A percentile compares a stretch with the other conserved stretches of the same genome.
These are phyloP conservation scores for Cladophialophora exuberans DNA, from an alignment of 2,329 filamentous ascomycete genomes.

Conservation along the genomic window DNA sequence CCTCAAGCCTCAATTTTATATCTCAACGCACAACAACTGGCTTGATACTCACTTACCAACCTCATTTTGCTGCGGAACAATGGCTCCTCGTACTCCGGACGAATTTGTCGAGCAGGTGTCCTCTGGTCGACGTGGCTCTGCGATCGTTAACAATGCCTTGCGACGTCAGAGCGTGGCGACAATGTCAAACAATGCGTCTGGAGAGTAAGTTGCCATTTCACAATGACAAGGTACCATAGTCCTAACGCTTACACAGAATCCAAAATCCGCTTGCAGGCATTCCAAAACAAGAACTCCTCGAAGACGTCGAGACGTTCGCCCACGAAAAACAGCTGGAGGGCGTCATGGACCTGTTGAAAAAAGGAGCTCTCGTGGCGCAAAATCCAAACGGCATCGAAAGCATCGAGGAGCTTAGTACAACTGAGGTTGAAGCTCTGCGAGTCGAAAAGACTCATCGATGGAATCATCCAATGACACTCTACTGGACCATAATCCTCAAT, in stretches of 20 bases:
- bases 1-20: too few relatives aligned
- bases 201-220: too few relatives aligned
- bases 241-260: slow-evolving; percentile 31
- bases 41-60: too few relatives aligned
- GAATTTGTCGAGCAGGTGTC: too few relatives aligned
- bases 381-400: slow-evolving; percentile 36
- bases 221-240: too few relatives aligned
- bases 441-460: slow-evolving; percentile 41
- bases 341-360: slow-evolving; percentile 11
- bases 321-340: slow-evolving; percentile 9
- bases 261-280: slow-evolving; percentile 34
- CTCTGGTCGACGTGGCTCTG: too few relatives aligned
- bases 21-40: too few relatives aligned
- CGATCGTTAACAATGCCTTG: too few relatives aligned
- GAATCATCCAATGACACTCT: slow-evolving; percentile 42
- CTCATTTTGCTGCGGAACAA: too few relatives aligned
- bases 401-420: slow-evolving; percentile 38
- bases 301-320: slow-evolving; percentile 42
- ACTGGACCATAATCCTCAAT: slow-evolving; percentile 44
- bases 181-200: too few relatives aligned
- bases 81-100: too few relatives aligned
- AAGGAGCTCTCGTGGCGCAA: slow-evolving; percentile 37
- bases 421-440: slow-evolving; percentile 40
- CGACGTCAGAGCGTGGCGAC: too few relatives aligned
- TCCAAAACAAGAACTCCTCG: slow-evolving; percentile 24